These are phyloP conservation scores for Cercis canadensis DNA, from an alignment of 306 rosid genomes.

Conservation along the genomic window DNA sequence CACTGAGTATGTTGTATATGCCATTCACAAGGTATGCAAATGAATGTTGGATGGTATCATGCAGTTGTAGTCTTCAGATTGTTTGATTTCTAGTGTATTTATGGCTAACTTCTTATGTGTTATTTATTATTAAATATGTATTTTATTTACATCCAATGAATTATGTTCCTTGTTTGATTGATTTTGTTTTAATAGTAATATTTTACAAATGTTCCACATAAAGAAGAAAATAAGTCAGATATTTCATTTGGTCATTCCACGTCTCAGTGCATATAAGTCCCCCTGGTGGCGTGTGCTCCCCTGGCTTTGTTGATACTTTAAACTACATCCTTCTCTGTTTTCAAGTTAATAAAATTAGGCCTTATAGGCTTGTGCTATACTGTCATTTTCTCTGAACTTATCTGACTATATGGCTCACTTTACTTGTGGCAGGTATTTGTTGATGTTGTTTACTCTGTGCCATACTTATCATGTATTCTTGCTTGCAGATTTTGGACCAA, in stretches of 20 bases:
- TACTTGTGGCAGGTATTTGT: slow-evolving; percentile 32
- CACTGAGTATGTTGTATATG: slow-evolving; percentile 81
- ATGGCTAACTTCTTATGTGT: neutral
- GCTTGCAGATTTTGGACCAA: slow-evolving; percentile 85
- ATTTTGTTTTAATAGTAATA: slow-evolving; percentile 12
- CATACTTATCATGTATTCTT: slow-evolving; percentile 32
- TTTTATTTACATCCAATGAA: slow-evolving; percentile 24
- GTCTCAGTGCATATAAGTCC: neutral
- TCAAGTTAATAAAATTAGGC: slow-evolving; percentile 16
- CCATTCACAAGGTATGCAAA: slow-evolving; percentile 84
- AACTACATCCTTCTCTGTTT: slow-evolving; percentile 31
- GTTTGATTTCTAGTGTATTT: slow-evolving; percentile 16
- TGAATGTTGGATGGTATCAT: slow-evolving; percentile 29
- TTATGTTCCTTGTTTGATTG: slow-evolving; percentile 20
- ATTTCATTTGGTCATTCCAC: slow-evolving; percentile 1
- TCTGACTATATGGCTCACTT: slow-evolving; percentile 26
- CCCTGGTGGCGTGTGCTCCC: no score
- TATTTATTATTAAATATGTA: neutral
- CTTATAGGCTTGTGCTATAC: slow-evolving; percentile 28
- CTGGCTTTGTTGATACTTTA: slow-evolving; percentile 28
- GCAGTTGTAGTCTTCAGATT: slow-evolving; percentile 24
- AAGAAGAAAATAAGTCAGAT: neutral
- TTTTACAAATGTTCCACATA: neutral
- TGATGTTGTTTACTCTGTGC: slow-evolving; percentile 24
- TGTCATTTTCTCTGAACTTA: slow-evolving; percentile 11